Conservation (phyloP, 23 red algal genomes). For the Agarophyton chilense region DNA sequence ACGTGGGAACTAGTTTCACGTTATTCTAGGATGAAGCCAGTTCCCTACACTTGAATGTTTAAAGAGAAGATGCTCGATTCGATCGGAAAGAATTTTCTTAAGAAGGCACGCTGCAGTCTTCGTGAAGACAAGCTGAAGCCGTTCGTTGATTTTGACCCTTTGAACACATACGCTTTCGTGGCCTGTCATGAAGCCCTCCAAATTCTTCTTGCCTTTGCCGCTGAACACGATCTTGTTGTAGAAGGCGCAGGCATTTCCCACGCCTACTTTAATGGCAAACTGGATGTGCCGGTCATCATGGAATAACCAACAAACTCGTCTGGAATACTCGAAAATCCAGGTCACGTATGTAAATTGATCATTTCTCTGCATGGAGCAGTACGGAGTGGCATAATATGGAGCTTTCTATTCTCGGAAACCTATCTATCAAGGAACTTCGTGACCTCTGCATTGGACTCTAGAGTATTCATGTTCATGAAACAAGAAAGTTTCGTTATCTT, state of each 20-base stretch:
- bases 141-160: neutral
- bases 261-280: neutral
- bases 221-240: too few relatives aligned
- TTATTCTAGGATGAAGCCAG: neutral
- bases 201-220: too few relatives aligned
- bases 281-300: neutral
- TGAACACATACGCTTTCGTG: neutral
- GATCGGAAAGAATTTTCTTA: neutral
- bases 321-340: neutral
- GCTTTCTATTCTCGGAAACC: neutral
- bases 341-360: neutral
- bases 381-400: neutral
- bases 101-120: neutral
- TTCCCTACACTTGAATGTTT: slow-evolving; percentile 10
- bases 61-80: too few relatives aligned
- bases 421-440: neutral
- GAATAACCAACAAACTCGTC: neutral
- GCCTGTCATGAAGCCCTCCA: too few relatives aligned
- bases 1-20: neutral
- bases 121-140: neutral
- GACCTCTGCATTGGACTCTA: neutral
- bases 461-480: neutral
- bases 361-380: neutral
- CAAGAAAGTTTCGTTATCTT: neutral
- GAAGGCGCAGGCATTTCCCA: neutral